A percentile compares a stretch with the other conserved stretches of the same genome.
Conservation (phyloP, 371 early-diverging fungal species). For the Lichtheimia ornata region DNA sequence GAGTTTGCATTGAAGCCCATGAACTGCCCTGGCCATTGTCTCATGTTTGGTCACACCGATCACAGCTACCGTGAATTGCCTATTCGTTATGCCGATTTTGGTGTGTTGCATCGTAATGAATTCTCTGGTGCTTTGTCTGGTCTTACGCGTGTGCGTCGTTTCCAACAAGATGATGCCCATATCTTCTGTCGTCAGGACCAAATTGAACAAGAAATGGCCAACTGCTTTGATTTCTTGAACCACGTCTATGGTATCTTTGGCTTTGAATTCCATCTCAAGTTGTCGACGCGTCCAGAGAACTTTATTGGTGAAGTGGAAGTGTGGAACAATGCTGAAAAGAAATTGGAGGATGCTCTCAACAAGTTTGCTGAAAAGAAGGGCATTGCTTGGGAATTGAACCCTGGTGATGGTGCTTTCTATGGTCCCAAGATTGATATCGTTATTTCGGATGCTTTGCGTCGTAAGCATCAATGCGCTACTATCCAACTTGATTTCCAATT, state of each 20-base stretch:
- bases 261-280: conserved; percentile 86
- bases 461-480: conserved; percentile 98
- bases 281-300: conserved; percentile 98
- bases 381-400: conserved; percentile 86
- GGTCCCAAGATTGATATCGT: conserved; percentile 99
- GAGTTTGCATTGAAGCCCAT: conserved; percentile 98
- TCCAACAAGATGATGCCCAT: conserved; percentile 99
- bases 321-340: conserved; percentile 96
- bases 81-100: conserved; percentile 98
- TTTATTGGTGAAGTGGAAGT: conserved; percentile 92
- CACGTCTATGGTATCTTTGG: conserved; percentile 90
- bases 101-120: conserved; percentile 99
- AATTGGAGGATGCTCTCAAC: conserved; percentile 80
- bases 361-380: conserved; percentile 62
- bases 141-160: conserved; percentile 98
- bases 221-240: conserved; percentile 82
- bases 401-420: conserved; percentile 99
- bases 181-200: conserved; percentile 96
- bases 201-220: conserved; percentile 75
- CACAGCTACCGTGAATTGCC: conserved; percentile 97
- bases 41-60: conserved; percentile 94
- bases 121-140: conserved; percentile 97
- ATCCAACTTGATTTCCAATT: conserved; percentile 99
- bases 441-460: conserved; percentile 92
- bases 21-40: conserved; percentile 99